Base-by-base conservation (phyloP, 1,284 basidiomycete species). In the Ganoderma meredithae region DNA sequence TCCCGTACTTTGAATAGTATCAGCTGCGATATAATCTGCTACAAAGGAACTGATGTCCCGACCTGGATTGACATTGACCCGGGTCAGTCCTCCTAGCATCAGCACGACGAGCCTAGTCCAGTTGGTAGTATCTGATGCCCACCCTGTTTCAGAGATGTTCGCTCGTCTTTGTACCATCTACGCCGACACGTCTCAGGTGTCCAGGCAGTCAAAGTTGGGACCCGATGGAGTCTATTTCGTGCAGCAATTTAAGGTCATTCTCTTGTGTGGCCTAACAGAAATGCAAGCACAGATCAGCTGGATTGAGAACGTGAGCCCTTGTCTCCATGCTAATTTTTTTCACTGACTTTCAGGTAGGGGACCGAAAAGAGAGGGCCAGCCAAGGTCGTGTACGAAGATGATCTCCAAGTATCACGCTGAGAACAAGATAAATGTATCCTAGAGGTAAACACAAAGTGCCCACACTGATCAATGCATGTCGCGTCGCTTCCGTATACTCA, bases 201-300 rank as follows among this genome's bases (percentile, higher is more conserved):
- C 2, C 2, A 43, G 65, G 17, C 5, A n/a, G 4, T 72, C 76
- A 15, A 76, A 69, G 22, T 53, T 44, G 0, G 78, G 76, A 2
- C n/a, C 70, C 0, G 61, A 47, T 0, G 70, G 64, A 1, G 25
- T 31, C 6, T 84, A 79, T 62, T 88, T 82, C 68, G 72, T 76
- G 52, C 80, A 83, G 44, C 72, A 79, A 15, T 87, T 81, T 71
- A 81, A 84, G 22, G 77, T 88, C 61, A 78, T 88, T 25, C 76
- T 88, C 60, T 76, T 81, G 41, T 86, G 86, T 65, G 87, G 87
- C 4, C 73, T 84, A 33, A 83, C 84, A 0, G 84, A 85, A 67
- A 60, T 85, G 8, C 78, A 81, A 60, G 83, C 84, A 0, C 81
- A 83, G 66, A 77, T 85, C n/a, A 70, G 76, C 25, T 88, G 87